These are phyloP conservation scores for Phytophthora idaei DNA, from an alignment of 352 stramenopile species.

Conservation along the genomic window DNA sequence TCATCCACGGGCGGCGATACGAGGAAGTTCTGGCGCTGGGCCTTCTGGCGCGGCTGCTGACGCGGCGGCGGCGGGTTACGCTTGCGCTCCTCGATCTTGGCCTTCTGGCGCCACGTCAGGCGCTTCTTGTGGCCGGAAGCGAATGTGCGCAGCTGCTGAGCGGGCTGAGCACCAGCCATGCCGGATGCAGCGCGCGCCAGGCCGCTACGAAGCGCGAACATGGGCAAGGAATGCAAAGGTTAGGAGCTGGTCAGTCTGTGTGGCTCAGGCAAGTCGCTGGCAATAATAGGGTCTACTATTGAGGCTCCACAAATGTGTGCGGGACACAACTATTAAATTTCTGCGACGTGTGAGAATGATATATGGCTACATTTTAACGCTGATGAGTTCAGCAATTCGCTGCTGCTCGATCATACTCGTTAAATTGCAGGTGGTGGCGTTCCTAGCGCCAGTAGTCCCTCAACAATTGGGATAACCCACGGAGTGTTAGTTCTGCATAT, in stretches of 20 bases:
- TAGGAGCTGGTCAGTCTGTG: constrained; percentile 17
- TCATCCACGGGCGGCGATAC: constrained; percentile 58
- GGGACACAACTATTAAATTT: too few species aligned
- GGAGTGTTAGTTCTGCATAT: constrained; percentile 41
- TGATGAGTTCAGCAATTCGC: too few species aligned
- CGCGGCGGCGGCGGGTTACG: constrained; percentile 46
- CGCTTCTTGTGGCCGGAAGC: constrained; percentile 52
- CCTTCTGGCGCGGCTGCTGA: constrained; percentile 55
- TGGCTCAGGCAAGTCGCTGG: constrained; percentile 27
- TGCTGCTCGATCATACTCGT: constrained; percentile 36
- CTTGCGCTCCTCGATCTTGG: constrained; percentile 55
- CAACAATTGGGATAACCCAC: constrained; percentile 70
- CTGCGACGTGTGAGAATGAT: too few species aligned
- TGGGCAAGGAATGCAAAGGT: constrained; percentile 17
- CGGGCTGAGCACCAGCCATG: constrained; percentile 1
- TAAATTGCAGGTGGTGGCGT: constrained; percentile 66
- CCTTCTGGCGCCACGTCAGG: constrained; percentile 76
- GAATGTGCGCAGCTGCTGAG: constrained; percentile 50
- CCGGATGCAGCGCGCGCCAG: constrained; percentile 29
- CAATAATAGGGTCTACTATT: constrained; percentile 1
- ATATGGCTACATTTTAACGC: too few species aligned
- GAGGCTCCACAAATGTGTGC: neutral
- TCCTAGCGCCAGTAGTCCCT: constrained; percentile 55
- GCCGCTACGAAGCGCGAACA: constrained; percentile 56
- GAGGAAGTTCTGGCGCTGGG: constrained; percentile 65